Evolutionary conservation across 2,329 filamentous ascomycete species (phyloP), one percentile per base, ranked within the genome.

Genomic region (Microascus cirrosus): DNA sequence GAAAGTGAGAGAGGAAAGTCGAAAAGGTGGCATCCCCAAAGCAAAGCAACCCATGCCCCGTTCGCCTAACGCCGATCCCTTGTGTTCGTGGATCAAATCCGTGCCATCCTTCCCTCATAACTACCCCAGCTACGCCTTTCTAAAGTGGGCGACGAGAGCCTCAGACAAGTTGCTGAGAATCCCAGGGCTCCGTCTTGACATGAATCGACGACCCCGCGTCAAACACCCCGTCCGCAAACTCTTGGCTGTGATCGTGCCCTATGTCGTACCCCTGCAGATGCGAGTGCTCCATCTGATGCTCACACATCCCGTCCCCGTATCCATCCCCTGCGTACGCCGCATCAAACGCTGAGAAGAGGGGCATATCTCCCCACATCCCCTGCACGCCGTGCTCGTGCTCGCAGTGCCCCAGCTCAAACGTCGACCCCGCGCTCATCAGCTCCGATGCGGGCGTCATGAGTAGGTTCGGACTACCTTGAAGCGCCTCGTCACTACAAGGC

Each of bases 401-500:
- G 48, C 61, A 63, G 12, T 60, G 58, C 12, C 59, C 28, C 56
- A 69, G 67, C 57, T 69, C 67, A 58, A 71, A 70, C 1, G 66
- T 58, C 39, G 58, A 57, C 13, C 65, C 64, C 2, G 66, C 58
- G 39, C 65, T 63, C 39, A 74, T 57, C 58, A 73, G 65, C 36
- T 71, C 68, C 60, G 61, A 63, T 7, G 61, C 59, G 1, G 71
- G 69, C 53, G 68, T 74, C 28, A 68, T 64, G 11, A 65, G 62
- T 59, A 71, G 60, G 18, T 59, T 63, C 3, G 56, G 56, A 28
- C 55, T 57, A 2, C 35, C 36, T 7, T 18, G n/a, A 18, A 58
- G 51, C 10, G 42, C 24, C 62, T 81, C 79, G 58, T 83, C 80
- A 67, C 78, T 81, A 67, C 74, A 77, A 1, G 80, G 80, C 0